phyloP scores from a whole-genome alignment of 2,329 filamentous ascomycete species.

The Paecilomyces variotii region DNA sequence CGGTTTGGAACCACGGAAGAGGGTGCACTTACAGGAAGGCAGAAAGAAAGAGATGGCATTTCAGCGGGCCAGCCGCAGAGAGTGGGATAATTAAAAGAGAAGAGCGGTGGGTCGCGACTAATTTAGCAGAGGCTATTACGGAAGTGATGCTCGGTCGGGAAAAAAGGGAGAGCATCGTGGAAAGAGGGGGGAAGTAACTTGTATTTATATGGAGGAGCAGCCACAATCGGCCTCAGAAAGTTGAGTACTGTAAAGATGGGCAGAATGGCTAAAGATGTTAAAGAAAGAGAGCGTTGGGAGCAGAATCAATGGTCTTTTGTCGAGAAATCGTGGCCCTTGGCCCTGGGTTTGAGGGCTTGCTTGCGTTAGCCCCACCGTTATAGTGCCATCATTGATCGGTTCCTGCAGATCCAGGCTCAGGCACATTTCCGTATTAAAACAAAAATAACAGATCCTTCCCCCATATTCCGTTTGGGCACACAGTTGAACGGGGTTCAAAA shows the following conservation, averaged over 20 bases:
- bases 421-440: not conserved
- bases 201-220: constrained; percentile 5
- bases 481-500: no score
- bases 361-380: not conserved
- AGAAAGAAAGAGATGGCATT: constrained; percentile 6
- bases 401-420: not conserved
- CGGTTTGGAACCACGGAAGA: constrained; percentile 4
- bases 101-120: constrained; percentile 4
- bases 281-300: constrained; percentile 5
- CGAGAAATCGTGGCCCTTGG: constrained; percentile 6
- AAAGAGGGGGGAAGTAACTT: constrained; percentile 4
- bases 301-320: constrained; percentile 5
- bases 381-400: no score
- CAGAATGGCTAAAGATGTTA: no score
- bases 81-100: constrained; percentile 4
- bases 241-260: constrained; percentile 2
- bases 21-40: constrained; percentile 8
- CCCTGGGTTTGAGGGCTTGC: constrained; percentile 1
- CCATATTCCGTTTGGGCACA: no score
- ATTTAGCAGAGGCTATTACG: constrained; percentile 4
- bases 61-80: constrained; percentile 7
- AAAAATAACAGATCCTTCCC: no score
- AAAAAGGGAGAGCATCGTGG: constrained; percentile 4
- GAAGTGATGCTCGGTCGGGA: constrained; percentile 3
- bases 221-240: constrained; percentile 7